Conservation (phyloP, 257 asterid genomes). For the Solanum dulcamara region DNA sequence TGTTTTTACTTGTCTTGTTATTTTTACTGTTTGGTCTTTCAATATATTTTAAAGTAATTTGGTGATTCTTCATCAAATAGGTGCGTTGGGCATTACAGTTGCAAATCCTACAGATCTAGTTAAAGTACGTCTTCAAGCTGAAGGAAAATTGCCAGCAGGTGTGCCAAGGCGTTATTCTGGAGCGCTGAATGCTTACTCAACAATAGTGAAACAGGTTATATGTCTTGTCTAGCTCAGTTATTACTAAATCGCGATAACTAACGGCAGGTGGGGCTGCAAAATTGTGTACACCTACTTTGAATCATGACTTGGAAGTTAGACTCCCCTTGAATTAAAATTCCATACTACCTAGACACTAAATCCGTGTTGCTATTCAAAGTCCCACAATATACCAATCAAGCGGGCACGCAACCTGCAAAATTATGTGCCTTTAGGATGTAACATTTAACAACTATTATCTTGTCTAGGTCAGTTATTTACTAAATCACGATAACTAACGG, state of each 20-base stretch:
- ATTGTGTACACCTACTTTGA: neutral
- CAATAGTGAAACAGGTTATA: conserved; percentile 68
- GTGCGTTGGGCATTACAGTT: conserved; percentile 59
- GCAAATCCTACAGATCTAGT: conserved; percentile 99
- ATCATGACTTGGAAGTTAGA: neutral
- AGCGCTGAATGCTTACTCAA: conserved; percentile 88
- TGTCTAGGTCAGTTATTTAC: neutral
- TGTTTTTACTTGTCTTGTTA: neutral
- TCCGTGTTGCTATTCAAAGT: neutral
- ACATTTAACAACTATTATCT: neutral
- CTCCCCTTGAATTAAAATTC: neutral
- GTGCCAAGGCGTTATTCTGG: conserved; percentile 96
- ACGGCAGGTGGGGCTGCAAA: neutral
- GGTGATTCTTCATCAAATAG: conserved; percentile 27
- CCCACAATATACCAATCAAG: neutral
- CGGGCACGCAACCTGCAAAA: neutral
- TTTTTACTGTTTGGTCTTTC: neutral
- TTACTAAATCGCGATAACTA: neutral
- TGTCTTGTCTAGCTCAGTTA: neutral
- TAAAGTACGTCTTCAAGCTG: conserved; percentile 95
- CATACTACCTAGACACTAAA: neutral
- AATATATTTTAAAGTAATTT: neutral
- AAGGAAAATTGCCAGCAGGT: conserved; percentile 88
- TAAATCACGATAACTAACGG: neutral
- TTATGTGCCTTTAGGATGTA: neutral